A percentile compares a stretch with the other conserved stretches of the same genome.
phyloP scores from a whole-genome alignment of 345 rosid species.

The Barbarea vulgaris region DNA sequence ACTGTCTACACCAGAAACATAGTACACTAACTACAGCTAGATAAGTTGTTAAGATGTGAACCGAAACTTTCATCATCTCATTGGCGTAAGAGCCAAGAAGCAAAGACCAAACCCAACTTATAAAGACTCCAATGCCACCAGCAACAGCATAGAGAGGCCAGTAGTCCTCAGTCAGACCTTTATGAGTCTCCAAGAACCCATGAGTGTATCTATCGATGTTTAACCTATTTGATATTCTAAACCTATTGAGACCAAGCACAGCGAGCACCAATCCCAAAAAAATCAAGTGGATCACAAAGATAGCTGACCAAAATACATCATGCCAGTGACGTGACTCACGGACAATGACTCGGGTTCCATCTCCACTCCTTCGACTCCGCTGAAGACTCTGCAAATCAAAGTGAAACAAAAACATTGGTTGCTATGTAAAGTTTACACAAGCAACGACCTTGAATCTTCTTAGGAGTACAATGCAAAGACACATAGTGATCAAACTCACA shows the following conservation, averaged over 20 bases:
- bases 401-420: neutral
- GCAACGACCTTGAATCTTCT: neutral
- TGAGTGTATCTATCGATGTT: constrained; percentile 65
- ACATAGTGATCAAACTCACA: constrained; percentile 6
- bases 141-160: constrained; percentile 93
- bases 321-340: constrained; percentile 74
- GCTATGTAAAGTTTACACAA: neutral
- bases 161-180: constrained; percentile 73
- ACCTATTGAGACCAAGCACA: constrained; percentile 75
- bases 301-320: constrained; percentile 85
- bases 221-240: constrained; percentile 70
- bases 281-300: constrained; percentile 71
- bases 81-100: constrained; percentile 74
- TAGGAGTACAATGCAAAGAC: constrained; percentile 24
- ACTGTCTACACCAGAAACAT: constrained; percentile 81
- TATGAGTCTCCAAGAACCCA: constrained; percentile 45
- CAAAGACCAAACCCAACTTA: constrained; percentile 82
- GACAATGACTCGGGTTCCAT: constrained; percentile 50
- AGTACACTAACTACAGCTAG: constrained; percentile 88
- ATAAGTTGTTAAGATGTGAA: constrained; percentile 88
- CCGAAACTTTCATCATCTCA: constrained; percentile 86
- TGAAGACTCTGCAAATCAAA: constrained; percentile 53
- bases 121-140: constrained; percentile 69
- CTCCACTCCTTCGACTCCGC: constrained; percentile 60
- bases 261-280: constrained; percentile 63